Evolutionary conservation across 1,284 basidiomycete species (phyloP), one percentile per base, ranked within the genome.

Genomic region (Phellopilus nigrolimitatus): DNA sequence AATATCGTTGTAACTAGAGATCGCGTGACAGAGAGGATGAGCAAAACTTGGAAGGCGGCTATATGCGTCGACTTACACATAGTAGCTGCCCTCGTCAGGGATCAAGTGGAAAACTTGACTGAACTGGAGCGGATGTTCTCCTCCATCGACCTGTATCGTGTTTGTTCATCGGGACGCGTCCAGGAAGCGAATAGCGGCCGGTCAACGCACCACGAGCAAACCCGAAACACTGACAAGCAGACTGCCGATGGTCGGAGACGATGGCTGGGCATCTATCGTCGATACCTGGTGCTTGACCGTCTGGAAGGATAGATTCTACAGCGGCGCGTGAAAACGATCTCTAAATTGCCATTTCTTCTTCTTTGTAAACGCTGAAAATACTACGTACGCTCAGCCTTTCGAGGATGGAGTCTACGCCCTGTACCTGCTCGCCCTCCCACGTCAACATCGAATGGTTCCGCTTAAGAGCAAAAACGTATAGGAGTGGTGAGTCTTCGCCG

Each of bases 181-280:
- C 44, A 37, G 33, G n/a, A 17, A 41, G 9, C 30, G n/a, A 12
- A 54, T 2, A 4, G 10, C 42, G 15, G 12, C 25, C 34, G 24
- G 42, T 50, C 17, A 12, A 66, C 84, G 51, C 62, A 88, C 93
- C 47, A 85, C 50, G 25, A 98, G 75, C 46, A 84, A 71, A 8
- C 95, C 95, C 22, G 93, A 97, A 33, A 98, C 91, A 63, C 84
- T 83, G 51, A 98, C 91, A 52, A 97, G 72, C 56, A 98, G 69
- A 57, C 81, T 84, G 6, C 82, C 76, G 10, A 79, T 66, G 15
- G 70, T 65, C 0, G 72, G 68, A 4, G 80, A 81, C 1, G 92
- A 90, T 4, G 95, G 95, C 68, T 98, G 95, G 10, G 85, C 89
- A 67, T 98, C 95, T 51, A 84, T 71, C 4, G 93, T 97, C 21